phyloP scores from a whole-genome alignment of 2,329 filamentous ascomycete species.

The Sporothrix curviconia region DNA sequence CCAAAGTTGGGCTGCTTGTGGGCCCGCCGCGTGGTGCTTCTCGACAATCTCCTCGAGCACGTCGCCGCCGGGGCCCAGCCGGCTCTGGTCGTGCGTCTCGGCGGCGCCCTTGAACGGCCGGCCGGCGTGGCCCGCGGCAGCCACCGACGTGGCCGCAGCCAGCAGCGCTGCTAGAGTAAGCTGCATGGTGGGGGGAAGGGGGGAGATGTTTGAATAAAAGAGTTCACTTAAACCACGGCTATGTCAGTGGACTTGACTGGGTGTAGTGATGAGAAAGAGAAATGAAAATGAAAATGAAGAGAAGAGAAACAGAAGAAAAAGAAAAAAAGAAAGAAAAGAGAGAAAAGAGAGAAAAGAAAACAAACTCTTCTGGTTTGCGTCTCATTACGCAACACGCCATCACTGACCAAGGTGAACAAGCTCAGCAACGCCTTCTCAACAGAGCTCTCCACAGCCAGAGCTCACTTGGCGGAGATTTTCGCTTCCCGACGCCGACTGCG shows the following conservation, averaged over 20 bases:
- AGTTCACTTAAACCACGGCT: background rate
- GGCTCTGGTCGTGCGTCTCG: background rate
- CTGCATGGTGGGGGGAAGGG: constrained; percentile 1
- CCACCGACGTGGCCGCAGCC: constrained; percentile 4
- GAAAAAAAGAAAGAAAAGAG: background rate
- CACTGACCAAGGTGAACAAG: background rate
- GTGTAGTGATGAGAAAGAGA: background rate
- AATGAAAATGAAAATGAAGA: background rate
- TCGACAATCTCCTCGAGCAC: background rate
- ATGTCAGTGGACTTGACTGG: background rate
- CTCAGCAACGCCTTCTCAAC: background rate
- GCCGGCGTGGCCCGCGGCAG: background rate
- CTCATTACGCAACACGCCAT: background rate
- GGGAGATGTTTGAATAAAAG: background rate
- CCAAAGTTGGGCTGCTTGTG: constrained; percentile 18
- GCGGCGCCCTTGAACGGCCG: background rate
- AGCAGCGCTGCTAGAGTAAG: background rate
- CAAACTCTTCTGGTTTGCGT: too few relatives aligned
- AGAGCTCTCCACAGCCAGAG: background rate
- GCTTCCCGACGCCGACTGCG: background rate
- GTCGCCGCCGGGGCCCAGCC: background rate
- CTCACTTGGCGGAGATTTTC: background rate
- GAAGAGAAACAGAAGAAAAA: background rate
- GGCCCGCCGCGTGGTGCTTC: background rate
- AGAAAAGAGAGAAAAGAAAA: background rate